Conservation (phyloP, 495 filamentous ascomycete species). For the Lepidopterella palustris region DNA sequence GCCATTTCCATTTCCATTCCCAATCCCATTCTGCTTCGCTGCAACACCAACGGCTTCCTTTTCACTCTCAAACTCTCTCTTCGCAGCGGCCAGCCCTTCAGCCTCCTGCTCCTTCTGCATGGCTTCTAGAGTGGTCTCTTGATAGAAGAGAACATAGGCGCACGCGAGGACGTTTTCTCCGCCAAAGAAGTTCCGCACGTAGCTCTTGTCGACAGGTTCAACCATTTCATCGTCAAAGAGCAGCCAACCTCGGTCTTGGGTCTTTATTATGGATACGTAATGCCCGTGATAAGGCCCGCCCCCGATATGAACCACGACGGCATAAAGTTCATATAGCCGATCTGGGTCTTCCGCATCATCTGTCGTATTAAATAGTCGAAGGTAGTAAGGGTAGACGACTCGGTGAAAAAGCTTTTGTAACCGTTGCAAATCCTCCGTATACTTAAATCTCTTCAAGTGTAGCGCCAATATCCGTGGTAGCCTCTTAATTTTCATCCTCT, state of each 20-base stretch:
- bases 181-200: conserved; percentile 96
- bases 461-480: conserved; percentile 85
- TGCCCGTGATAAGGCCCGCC: conserved; percentile 98
- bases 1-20: too few species aligned
- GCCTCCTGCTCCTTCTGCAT: conserved; percentile 75
- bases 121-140: conserved; percentile 89
- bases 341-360: conserved; percentile 95
- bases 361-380: conserved; percentile 95
- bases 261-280: conserved; percentile 97
- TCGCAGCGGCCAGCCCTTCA: conserved; percentile 62
- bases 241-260: conserved; percentile 89
- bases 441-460: conserved; percentile 96
- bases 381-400: conserved; percentile 92
- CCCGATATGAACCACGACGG: conserved; percentile 97
- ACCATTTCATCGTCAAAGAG: conserved; percentile 98
- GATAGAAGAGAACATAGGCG: conserved; percentile 96
- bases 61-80: conserved; percentile 40
- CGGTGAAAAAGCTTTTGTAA: conserved; percentile 95
- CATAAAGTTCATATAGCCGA: conserved; percentile 91
- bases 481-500: conserved; percentile 98
- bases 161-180: conserved; percentile 86
- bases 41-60: conserved; percentile 2
- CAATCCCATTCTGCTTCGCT: conserved; percentile 31
- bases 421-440: conserved; percentile 87
- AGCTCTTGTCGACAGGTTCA: conserved; percentile 92